Percentiles rank a stretch among this genome's conserved stretches.
phyloP scores from a whole-genome alignment of 257 asterid genomes.

The Ophiorrhiza pumila region DNA sequence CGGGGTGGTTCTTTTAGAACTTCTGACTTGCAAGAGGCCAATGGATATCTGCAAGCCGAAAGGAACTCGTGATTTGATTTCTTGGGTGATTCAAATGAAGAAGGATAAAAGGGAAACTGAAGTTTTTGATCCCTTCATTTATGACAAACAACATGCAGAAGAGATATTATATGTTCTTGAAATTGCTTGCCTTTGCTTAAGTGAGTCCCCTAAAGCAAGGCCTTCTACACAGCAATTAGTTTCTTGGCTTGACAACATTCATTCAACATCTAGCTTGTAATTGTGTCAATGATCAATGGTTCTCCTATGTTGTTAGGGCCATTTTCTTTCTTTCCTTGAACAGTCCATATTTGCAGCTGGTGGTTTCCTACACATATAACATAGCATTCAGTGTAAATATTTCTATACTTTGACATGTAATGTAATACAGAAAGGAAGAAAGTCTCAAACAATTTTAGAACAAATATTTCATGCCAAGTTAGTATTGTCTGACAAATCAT shows the following conservation, averaged over 20 bases:
- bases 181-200: slow-evolving; percentile 62
- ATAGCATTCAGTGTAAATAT: background rate
- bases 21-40: slow-evolving; percentile 72
- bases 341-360: background rate
- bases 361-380: background rate
- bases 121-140: slow-evolving; percentile 57
- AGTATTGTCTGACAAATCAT: background rate
- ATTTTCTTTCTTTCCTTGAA: background rate
- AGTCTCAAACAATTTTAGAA: background rate
- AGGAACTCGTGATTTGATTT: slow-evolving; percentile 52
- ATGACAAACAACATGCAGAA: slow-evolving; percentile 38
- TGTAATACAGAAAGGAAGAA: background rate
- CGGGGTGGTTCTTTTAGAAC: slow-evolving; percentile 86
- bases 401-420: background rate
- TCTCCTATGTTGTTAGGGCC: background rate
- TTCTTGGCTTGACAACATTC: slow-evolving; percentile 61
- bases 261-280: slow-evolving; percentile 19
- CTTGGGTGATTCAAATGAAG: slow-evolving; percentile 61
- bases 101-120: slow-evolving; percentile 50
- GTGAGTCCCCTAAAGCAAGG: slow-evolving; percentile 56
- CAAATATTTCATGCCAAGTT: background rate
- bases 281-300: background rate
- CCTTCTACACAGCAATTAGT: slow-evolving; percentile 57
- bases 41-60: slow-evolving; percentile 73
- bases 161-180: slow-evolving; percentile 54